Conservation (phyloP, 2,329 filamentous ascomycete species). For the Curvularia lunata region DNA sequence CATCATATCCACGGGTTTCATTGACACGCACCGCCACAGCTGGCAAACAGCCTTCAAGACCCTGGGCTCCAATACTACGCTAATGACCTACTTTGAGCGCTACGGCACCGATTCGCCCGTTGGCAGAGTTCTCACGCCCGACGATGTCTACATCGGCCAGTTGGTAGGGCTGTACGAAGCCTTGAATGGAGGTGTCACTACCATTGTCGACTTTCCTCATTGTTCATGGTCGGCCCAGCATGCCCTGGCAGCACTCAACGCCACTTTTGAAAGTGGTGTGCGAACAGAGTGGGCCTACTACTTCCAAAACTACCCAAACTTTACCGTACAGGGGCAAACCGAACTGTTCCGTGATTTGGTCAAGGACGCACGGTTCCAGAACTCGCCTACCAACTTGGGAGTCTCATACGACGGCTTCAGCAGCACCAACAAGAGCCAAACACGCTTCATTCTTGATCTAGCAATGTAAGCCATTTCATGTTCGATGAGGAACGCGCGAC, state of each 20-base stretch:
- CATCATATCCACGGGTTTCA: conserved; percentile 62
- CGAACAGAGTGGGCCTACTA: conserved; percentile 7
- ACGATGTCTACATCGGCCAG: conserved; percentile 34
- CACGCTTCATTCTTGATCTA: conserved; percentile 9
- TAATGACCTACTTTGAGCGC: conserved; percentile 23
- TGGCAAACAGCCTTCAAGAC: conserved; percentile 64
- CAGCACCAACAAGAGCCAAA: conserved; percentile 6
- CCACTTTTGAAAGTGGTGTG: conserved; percentile 55
- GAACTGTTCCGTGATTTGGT: conserved; percentile 7
- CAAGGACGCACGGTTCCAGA: conserved; percentile 1
- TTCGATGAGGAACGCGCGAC: background rate
- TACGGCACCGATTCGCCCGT: conserved; percentile 18
- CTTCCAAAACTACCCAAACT: conserved; percentile 12
- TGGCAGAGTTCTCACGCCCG: conserved; percentile 16
- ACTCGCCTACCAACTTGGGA: conserved; percentile 7
- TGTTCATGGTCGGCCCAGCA: conserved; percentile 51
- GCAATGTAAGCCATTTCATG: conserved; percentile 1
- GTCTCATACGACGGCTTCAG: conserved; percentile 16
- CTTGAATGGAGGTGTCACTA: conserved; percentile 60
- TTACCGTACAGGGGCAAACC: conserved; percentile 8
- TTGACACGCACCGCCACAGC: conserved; percentile 60
- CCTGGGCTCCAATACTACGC: conserved; percentile 58
- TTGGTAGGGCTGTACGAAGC: conserved; percentile 56
- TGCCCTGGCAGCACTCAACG: conserved; percentile 55
- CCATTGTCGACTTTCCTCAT: conserved; percentile 50